These are phyloP conservation scores for Mycosphaerelloides madeirae DNA, from an alignment of 2,329 filamentous ascomycete species.

Conservation along the genomic window DNA sequence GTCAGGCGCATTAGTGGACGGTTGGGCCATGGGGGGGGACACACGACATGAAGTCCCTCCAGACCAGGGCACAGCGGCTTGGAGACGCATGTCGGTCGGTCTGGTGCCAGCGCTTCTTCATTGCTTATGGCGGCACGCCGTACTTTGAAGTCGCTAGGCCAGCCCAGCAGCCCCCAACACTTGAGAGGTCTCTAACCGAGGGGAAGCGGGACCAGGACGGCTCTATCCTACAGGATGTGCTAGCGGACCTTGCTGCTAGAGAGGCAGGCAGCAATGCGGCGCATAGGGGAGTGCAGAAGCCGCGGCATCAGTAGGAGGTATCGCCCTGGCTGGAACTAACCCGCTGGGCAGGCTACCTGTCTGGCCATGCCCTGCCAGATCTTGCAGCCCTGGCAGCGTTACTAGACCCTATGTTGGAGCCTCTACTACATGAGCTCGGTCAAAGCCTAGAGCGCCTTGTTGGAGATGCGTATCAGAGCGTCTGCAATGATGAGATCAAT, in stretches of 20 bases:
- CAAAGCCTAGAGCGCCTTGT: slow-evolving; percentile 11
- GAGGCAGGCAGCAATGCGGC: neutral
- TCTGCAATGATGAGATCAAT: slow-evolving; percentile 12
- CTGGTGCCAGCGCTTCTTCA: slow-evolving; percentile 4
- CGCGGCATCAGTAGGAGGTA: neutral
- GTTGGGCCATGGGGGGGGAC: no score
- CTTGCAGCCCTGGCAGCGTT: neutral
- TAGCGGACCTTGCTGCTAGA: neutral
- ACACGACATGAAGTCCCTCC: no score
- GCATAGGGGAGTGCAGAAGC: neutral
- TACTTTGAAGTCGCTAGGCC: neutral
- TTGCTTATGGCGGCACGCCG: neutral
- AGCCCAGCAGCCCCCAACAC: neutral
- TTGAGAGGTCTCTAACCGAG: neutral
- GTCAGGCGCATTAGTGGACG: no score
- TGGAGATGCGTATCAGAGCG: slow-evolving; percentile 6
- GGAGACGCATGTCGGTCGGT: no score
- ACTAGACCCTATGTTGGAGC: neutral
- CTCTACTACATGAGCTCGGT: neutral
- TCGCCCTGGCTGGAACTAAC: slow-evolving; percentile 4
- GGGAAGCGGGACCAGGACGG: no score
- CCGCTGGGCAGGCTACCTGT: slow-evolving; percentile 4
- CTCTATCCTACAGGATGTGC: neutral
- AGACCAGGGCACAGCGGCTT: no score
- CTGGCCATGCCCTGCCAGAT: neutral